Evolutionary conservation across 2,329 filamentous ascomycete species (phyloP), one percentile per base, ranked within the genome.

Genomic region (Phaeosphaeria sp.): DNA sequence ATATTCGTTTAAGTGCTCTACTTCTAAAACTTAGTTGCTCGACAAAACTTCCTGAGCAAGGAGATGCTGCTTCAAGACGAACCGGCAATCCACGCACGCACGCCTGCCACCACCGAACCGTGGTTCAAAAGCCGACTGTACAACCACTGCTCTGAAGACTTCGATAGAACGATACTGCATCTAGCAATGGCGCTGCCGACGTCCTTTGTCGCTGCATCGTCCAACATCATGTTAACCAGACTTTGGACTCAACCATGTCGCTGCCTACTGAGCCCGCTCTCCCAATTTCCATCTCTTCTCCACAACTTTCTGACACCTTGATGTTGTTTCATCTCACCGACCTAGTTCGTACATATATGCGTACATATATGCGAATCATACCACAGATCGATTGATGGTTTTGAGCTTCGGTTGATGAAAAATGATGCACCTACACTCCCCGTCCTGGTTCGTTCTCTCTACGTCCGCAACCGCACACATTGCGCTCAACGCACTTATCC

Each of bases 401-500:
- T 30, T 30, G 25, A 11, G 11, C 6, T 11, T 30, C 25, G 6
- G 6, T 36, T 36, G 30, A 36, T 36, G 30, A 36, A 11, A 3
- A 20, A 57, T 1, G 18, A 71, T 71, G 65, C 55, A 57, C 9
- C 55, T 50, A 15, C 52, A 67, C 23, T 58, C 63, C 6, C 66
- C 71, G 25, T 67, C 59, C 41, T 76, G 67, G 71, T 63, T 65
- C 44, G 33, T 70, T 2, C 30, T 71, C 10, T 68, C 66, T 1
- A 59, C 66, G 1, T 50, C 67, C 42, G 67, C 65, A 6, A 62
- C 66, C 1, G 67, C 65, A 27, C 58, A 66, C 27, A 70, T 77
- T 41, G 51, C 56, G 6, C 63, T 59, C 44, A 52, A 65, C 6
- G 68, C 71, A 3, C 59, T 77, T 2, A 46, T 68, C 2, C 67